Conservation (phyloP, 306 rosid species). For the Delonix regia region DNA sequence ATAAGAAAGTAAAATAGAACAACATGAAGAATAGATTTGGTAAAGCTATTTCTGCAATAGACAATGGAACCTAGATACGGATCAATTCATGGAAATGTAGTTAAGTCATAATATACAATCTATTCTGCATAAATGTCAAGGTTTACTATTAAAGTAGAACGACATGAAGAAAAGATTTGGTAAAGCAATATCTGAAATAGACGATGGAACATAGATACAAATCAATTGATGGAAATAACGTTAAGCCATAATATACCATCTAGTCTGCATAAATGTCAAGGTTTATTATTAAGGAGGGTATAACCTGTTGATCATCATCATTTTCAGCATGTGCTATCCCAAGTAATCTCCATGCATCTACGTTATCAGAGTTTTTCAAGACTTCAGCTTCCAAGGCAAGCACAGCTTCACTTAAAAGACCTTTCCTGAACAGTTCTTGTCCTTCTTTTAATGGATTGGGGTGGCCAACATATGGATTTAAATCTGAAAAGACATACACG, state of each 20-base stretch:
- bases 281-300: conserved; percentile 32
- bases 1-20: conserved; percentile 21
- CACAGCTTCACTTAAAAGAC: conserved; percentile 98
- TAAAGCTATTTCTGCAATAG: not conserved
- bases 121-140: conserved; percentile 10
- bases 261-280: conserved; percentile 11
- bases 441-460: conserved; percentile 97
- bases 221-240: not conserved
- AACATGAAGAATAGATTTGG: conserved; percentile 10
- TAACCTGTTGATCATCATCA: conserved; percentile 98
- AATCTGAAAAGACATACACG: conserved; percentile 89
- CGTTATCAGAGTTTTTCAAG: conserved; percentile 89
- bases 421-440: conserved; percentile 93
- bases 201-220: conserved; percentile 16
- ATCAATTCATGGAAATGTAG: conserved; percentile 6
- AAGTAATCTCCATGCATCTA: conserved; percentile 98
- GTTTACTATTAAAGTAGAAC: conserved; percentile 32
- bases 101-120: not conserved
- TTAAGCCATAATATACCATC: conserved; percentile 2
- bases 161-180: conserved; percentile 7
- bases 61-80: conserved; percentile 16
- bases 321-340: conserved; percentile 99
- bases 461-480: conserved; percentile 98
- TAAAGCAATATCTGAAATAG: not conserved
- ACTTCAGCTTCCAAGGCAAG: conserved; percentile 99